These are phyloP conservation scores for Euphorbia peplus DNA, from an alignment of 345 rosid genomes.

Conservation along the genomic window DNA sequence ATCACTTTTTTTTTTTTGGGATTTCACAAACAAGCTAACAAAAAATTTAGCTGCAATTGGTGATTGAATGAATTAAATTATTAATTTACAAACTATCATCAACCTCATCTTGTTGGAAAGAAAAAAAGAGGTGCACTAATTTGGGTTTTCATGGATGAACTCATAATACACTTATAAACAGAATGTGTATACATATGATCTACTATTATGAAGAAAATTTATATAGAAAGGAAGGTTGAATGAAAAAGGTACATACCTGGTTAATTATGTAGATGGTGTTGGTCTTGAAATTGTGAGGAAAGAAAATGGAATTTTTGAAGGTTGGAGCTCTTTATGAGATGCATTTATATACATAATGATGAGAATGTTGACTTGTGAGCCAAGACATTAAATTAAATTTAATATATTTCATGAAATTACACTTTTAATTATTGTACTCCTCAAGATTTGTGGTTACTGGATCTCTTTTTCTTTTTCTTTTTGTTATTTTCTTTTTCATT, in stretches of 20 bases:
- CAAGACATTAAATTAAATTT: conserved; percentile 12
- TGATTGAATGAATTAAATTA: no score
- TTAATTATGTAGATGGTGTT: not conserved
- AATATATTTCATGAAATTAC: not conserved
- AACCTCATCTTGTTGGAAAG: no score
- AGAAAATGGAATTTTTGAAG: not conserved
- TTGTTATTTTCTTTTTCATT: not conserved
- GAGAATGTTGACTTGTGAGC: not conserved
- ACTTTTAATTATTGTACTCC: not conserved
- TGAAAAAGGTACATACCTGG: not conserved
- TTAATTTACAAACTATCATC: no score
- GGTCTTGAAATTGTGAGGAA: not conserved
- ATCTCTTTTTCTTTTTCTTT: not conserved
- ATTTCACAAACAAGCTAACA: no score
- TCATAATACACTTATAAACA: not conserved
- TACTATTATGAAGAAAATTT: no score
- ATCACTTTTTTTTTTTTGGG: no score
- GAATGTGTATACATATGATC: no score
- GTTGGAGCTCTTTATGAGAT: not conserved
- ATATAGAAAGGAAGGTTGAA: no score
- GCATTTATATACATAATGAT: not conserved
- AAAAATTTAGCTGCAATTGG: no score
- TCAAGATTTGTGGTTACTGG: conserved; percentile 9
- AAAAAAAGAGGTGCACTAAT: no score
- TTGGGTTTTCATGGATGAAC: no score